Percentiles rank a stretch among this genome's conserved stretches.
Evolutionary conservation across 257 asterid species (phyloP).

Genomic region (Nicotiana noctiflora): DNA sequence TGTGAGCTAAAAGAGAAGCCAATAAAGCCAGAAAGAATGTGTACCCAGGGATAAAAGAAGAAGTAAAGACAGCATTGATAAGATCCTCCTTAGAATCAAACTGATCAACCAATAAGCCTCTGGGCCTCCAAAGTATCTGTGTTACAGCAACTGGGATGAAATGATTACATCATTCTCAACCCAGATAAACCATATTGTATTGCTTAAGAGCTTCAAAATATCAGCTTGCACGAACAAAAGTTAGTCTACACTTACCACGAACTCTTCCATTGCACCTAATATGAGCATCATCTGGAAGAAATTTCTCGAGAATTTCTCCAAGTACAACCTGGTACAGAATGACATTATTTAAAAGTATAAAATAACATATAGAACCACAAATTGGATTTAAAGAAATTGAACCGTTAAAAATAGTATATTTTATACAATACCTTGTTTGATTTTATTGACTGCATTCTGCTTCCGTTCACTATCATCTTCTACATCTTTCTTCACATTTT

Average conservation of each 20-base stretch:
- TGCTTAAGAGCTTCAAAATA: neutral
- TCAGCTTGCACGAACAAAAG: slow-evolving; percentile 16
- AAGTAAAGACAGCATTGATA: slow-evolving; percentile 82
- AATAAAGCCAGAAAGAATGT: neutral
- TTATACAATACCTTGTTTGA: too few relatives aligned
- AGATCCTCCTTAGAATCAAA: slow-evolving; percentile 95
- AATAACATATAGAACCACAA: too few relatives aligned
- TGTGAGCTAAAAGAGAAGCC: neutral
- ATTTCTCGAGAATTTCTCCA: slow-evolving; percentile 54
- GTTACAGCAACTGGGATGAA: slow-evolving; percentile 77
- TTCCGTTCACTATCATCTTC: too few relatives aligned
- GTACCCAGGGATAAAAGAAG: slow-evolving; percentile 96
- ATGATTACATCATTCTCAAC: slow-evolving; percentile 18
- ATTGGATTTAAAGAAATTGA: too few relatives aligned
- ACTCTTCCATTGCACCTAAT: slow-evolving; percentile 85
- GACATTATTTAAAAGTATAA: slow-evolving; percentile 11
- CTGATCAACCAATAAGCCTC: slow-evolving; percentile 84
- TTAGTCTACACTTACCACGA: slow-evolving; percentile 51
- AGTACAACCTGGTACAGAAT: slow-evolving; percentile 72
- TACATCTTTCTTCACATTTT: too few relatives aligned
- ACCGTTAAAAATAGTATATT: too few relatives aligned
- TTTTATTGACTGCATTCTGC: too few relatives aligned
- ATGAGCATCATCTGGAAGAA: slow-evolving; percentile 84
- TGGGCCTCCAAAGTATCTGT: slow-evolving; percentile 92
- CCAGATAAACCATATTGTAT: neutral